Conservation (phyloP, 1,284 basidiomycete species). For the Leccinum solheimii region DNA sequence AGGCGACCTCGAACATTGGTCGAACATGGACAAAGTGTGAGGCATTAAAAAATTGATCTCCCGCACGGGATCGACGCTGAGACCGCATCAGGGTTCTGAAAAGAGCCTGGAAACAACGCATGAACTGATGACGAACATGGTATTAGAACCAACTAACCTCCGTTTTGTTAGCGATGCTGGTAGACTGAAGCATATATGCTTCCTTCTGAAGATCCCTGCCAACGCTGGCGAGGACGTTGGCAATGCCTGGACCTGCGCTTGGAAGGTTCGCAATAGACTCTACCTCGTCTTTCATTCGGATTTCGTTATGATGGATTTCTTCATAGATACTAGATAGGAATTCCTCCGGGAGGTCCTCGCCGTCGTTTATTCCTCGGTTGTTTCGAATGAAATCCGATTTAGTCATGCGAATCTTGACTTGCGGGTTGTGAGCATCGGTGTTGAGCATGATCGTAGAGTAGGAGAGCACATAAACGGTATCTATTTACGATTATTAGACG, state of each 20-base stretch:
- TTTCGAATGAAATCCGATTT: conserved; percentile 89
- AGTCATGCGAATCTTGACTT: conserved; percentile 92
- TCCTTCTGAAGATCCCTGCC: conserved; percentile 93
- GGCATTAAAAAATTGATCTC: conserved; percentile 91
- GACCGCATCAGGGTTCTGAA: conserved; percentile 89
- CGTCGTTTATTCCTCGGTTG: conserved; percentile 94
- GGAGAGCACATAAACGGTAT: conserved; percentile 90
- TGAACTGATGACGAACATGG: conserved; percentile 1
- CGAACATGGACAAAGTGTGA: conserved; percentile 93
- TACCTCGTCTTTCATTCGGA: conserved; percentile 96
- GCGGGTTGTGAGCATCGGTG: conserved; percentile 93
- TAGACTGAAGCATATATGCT: conserved; percentile 90
- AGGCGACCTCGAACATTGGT: conserved; percentile 98
- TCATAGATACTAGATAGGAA: conserved; percentile 79
- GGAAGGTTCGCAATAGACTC: conserved; percentile 56
- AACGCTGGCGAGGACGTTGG: conserved; percentile 80
- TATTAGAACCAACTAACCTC: conserved; percentile 54
- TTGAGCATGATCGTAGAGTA: conserved; percentile 95
- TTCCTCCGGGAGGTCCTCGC: conserved; percentile 84
- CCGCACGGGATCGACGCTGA: conserved; percentile 74
- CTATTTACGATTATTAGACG: conserved; percentile 40
- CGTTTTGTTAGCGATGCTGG: conserved; percentile 94
- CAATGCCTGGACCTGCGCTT: conserved; percentile 67
- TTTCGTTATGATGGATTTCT: conserved; percentile 89
- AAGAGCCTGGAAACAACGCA: conserved; percentile 58